Conservation (phyloP, 108 stramenopile species). For the Mediolabrus comicus region DNA sequence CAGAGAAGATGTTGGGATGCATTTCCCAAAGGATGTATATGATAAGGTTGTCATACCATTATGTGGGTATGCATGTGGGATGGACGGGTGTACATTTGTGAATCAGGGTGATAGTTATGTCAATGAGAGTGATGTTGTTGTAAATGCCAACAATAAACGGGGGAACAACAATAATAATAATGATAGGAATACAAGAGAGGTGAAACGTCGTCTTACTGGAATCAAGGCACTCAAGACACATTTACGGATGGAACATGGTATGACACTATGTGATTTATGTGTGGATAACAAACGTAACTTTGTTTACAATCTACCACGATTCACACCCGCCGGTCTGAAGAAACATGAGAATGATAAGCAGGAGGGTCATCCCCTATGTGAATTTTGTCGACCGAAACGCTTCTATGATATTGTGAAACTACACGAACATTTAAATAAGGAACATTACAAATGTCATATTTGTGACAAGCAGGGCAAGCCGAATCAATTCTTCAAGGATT, state of each 20-base stretch:
- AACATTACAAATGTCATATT: conserved; percentile 90
- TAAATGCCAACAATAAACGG: background rate
- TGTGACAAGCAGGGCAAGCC: conserved; percentile 73
- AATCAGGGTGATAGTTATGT: conserved; percentile 37
- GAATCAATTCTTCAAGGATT: conserved; percentile 88
- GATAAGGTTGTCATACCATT: conserved; percentile 54
- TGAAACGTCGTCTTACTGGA: conserved; percentile 31
- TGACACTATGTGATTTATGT: conserved; percentile 78
- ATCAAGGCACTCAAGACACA: conserved; percentile 66
- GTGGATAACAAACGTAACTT: conserved; percentile 82
- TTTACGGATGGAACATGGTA: conserved; percentile 61
- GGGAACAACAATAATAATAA: conserved; percentile 10
- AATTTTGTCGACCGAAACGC: conserved; percentile 78
- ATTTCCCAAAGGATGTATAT: conserved; percentile 63
- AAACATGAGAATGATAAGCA: conserved; percentile 48
- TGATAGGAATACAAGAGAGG: conserved; percentile 14
- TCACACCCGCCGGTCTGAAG: conserved; percentile 67
- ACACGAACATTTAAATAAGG: conserved; percentile 84
- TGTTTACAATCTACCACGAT: conserved; percentile 58
- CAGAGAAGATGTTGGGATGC: conserved; percentile 75
- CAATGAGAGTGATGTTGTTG: background rate
- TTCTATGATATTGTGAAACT: conserved; percentile 80
- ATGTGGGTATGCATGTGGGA: conserved; percentile 63
- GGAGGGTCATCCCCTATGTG: conserved; percentile 90
- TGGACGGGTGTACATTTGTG: conserved; percentile 45